Base-by-base conservation (phyloP, 2,329 filamentous ascomycete genomes). In the Aureobasidium sp. region DNA sequence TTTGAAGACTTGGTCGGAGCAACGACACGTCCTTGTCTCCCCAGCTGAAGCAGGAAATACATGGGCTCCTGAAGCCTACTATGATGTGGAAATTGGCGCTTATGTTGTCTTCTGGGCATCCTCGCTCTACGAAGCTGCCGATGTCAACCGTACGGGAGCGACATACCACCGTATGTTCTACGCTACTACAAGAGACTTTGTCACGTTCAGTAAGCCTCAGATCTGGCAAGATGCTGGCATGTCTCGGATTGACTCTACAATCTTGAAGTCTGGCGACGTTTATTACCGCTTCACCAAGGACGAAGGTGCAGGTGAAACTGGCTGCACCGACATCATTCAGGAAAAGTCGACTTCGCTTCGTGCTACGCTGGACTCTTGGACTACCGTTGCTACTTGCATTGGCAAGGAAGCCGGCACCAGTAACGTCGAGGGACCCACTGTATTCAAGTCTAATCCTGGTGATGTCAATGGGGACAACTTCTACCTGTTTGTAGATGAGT, bases 201-300 rank as follows among this genome's bases (percentile, higher is more conserved):
- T 74, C 39, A 76, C 71, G 0, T 79, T 78, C 56, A 72, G 70
- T 44, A 68, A 71, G 25, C 66, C 76, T 0, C 61, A 70, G 37
- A 61, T 77, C 16, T 79, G 76, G 76, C 76, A 79, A 51, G 77
- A 79, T 44, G 72, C 71, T 2, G 72, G 74, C 8, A 70, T 68
- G 44, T 74, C 77, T 1, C 70, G 76, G 1, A 79, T 79, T 21
- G 77, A 79, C 58, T 74, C 76, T 0, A 79, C 76, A 0, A 73
- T 79, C 0, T 60, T 79, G 12, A 66, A 74, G 49, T 69, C 68
- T 0, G 67, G 66, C 1, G 61, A 62, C 10, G 63, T 62, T 0
- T 79, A 74, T 60, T 76, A 77, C 59, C 75, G 77, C 8, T 80
- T 79, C 59, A 79, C 76, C 16, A 79, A 80, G 54, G 77, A 79